Percentiles rank a stretch among this genome's conserved stretches.
phyloP scores from a whole-genome alignment of 176 grass and related monocot genomes.

The Tuctoria greenei region DNA sequence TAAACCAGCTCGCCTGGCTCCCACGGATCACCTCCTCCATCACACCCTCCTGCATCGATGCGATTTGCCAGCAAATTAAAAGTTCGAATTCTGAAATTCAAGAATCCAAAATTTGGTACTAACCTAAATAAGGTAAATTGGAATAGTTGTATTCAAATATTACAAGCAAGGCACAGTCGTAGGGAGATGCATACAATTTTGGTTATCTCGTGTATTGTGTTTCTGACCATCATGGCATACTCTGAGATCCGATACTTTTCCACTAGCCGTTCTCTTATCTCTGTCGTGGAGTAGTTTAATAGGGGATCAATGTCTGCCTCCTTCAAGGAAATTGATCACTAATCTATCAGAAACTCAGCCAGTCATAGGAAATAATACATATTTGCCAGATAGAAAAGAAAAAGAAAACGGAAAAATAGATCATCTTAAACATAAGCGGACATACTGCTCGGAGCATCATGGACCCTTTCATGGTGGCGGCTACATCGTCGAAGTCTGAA shows the following conservation, averaged over 20 bases:
- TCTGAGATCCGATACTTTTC: slow-evolving; percentile 84
- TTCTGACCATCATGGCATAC: slow-evolving; percentile 55
- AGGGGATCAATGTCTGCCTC: slow-evolving; percentile 77
- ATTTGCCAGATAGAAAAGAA: not conserved
- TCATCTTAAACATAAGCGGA: no score
- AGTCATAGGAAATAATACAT: not conserved
- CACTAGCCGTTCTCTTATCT: slow-evolving; percentile 75
- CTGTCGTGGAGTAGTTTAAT: slow-evolving; percentile 66
- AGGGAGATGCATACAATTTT: slow-evolving; percentile 63
- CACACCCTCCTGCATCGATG: slow-evolving; percentile 58
- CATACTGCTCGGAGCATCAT: slow-evolving; percentile 73
- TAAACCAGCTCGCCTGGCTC: slow-evolving; percentile 88
- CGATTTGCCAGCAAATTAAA: not conserved
- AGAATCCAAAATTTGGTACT: not conserved
- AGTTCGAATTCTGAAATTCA: no score
- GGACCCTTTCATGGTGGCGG: slow-evolving; percentile 80
- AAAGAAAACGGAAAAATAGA: not conserved
- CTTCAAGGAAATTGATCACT: slow-evolving; percentile 43
- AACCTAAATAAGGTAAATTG: not conserved
- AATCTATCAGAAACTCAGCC: slow-evolving; percentile 10
- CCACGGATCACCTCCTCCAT: slow-evolving; percentile 59
- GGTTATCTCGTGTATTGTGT: slow-evolving; percentile 74
- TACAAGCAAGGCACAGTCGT: no score
- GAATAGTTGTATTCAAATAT: not conserved
- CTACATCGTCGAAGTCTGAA: slow-evolving; percentile 81